A percentile compares a stretch with the other conserved stretches of the same genome.
Evolutionary conservation across 2,329 filamentous ascomycete species (phyloP).

Genomic region (Nigrospora osmanthi): DNA sequence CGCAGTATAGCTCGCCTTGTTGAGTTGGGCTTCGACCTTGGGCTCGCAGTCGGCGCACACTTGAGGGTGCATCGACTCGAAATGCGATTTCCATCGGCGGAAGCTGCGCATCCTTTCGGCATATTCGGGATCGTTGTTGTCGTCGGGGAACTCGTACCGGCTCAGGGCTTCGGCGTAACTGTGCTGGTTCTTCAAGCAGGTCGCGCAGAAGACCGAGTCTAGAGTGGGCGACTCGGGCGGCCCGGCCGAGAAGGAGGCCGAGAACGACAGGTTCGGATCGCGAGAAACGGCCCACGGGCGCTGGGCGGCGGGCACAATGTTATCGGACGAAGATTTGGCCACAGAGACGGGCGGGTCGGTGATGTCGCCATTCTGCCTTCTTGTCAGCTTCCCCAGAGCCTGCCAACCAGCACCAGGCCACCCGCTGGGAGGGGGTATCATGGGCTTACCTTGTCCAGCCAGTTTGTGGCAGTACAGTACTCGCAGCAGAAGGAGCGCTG

Average conservation of each 20-base stretch:
- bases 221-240: conserved; percentile 21
- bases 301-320: background rate
- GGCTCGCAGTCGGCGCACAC: conserved; percentile 77
- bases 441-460: conserved; percentile 68
- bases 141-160: conserved; percentile 67
- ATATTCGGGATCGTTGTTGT: conserved; percentile 60
- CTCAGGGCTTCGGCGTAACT: conserved; percentile 69
- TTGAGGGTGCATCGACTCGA: conserved; percentile 82
- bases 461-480: conserved; percentile 79
- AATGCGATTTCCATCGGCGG: conserved; percentile 59
- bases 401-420: background rate
- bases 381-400: conserved; percentile 5
- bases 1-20: conserved; percentile 68
- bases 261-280: background rate
- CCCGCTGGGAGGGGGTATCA: background rate
- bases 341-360: conserved; percentile 71
- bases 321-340: background rate
- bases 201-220: conserved; percentile 56
- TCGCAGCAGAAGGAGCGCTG: conserved; percentile 62
- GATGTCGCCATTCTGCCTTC: conserved; percentile 71
- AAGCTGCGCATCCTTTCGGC: conserved; percentile 59
- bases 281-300: background rate
- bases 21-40: conserved; percentile 61
- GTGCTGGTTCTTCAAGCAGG: conserved; percentile 83
- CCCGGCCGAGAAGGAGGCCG: conserved; percentile 16